Evolutionary conservation across 306 rosid genomes (phyloP).

Genomic region (Acacia crassicarpa): DNA sequence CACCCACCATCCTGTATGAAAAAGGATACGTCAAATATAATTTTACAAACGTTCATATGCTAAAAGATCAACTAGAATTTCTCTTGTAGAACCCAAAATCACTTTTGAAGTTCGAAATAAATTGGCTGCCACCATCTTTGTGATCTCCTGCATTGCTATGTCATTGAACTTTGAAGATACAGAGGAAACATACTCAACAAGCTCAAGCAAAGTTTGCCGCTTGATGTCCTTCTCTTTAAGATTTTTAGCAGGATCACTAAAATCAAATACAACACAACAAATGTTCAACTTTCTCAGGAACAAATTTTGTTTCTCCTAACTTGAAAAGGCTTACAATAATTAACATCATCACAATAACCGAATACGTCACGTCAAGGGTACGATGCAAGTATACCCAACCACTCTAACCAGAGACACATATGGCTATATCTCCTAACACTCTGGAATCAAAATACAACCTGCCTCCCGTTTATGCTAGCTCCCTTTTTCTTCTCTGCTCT

Average conservation of each 20-base stretch:
- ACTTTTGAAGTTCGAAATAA: slow-evolving; percentile 55
- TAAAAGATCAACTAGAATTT: too few relatives aligned
- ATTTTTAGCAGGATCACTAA: slow-evolving; percentile 44
- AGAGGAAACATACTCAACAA: slow-evolving; percentile 54
- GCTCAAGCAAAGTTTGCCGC: slow-evolving; percentile 59
- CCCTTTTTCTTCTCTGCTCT: slow-evolving; percentile 19
- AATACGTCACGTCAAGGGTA: background rate
- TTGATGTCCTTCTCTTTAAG: slow-evolving; percentile 53
- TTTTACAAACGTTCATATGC: too few relatives aligned
- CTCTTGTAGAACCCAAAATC: too few relatives aligned
- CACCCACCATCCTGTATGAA: too few relatives aligned
- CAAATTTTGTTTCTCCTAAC: slow-evolving; percentile 37
- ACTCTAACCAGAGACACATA: slow-evolving; percentile 22
- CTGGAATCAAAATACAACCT: too few relatives aligned
- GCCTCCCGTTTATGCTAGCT: background rate
- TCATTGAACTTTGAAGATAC: slow-evolving; percentile 52
- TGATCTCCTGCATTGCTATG: slow-evolving; percentile 53
- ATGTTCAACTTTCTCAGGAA: slow-evolving; percentile 51
- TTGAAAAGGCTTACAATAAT: slow-evolving; percentile 11
- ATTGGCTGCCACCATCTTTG: slow-evolving; percentile 55
- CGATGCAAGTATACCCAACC: slow-evolving; percentile 7
- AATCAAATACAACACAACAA: slow-evolving; percentile 59
- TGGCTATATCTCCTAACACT: background rate
- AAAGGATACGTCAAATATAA: too few relatives aligned
- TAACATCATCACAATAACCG: slow-evolving; percentile 21